Conservation (phyloP, 1,284 basidiomycete species). For the Hymenochaete sp. region DNA sequence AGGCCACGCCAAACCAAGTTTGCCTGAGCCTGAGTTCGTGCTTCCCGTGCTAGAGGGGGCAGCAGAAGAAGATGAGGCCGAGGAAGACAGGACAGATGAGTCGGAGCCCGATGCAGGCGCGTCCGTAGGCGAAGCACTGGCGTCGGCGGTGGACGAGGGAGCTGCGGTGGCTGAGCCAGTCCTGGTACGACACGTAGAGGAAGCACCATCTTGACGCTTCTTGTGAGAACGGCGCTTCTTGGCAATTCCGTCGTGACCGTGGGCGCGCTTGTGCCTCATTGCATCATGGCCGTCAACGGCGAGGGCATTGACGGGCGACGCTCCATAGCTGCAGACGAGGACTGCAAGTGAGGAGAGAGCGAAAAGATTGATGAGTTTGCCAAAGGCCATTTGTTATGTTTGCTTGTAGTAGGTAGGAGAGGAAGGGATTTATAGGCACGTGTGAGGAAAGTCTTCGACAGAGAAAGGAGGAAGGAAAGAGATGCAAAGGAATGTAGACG, state of each 20-base stretch:
- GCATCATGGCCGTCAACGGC: conserved; percentile 34
- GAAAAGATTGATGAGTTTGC: conserved; percentile 47
- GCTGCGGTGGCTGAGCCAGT: conserved; percentile 27
- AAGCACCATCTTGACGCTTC: not conserved
- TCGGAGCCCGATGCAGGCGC: conserved; percentile 13
- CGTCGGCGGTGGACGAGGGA: conserved; percentile 18
- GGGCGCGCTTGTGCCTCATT: conserved; percentile 27
- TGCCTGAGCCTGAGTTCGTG: conserved; percentile 27
- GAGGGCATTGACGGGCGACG: conserved; percentile 43
- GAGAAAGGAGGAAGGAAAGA: conserved; percentile 23
- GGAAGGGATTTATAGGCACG: conserved; percentile 1
- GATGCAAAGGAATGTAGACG: conserved; percentile 14
- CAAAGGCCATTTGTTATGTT: conserved; percentile 43
- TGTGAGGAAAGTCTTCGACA: not conserved
- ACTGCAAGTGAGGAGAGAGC: conserved; percentile 50
- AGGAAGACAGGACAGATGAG: not conserved
- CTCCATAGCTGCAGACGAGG: conserved; percentile 41
- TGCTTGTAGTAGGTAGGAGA: conserved; percentile 14
- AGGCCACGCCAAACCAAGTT: conserved; percentile 60
- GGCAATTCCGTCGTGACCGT: conserved; percentile 38
- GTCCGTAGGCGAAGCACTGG: conserved; percentile 4
- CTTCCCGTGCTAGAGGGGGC: not conserved
- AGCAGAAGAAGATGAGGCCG: not conserved
- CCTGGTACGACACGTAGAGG: conserved; percentile 47
- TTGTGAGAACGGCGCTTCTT: conserved; percentile 37